phyloP scores from a whole-genome alignment of 257 asterid genomes.

The Leonotis leonurus region DNA sequence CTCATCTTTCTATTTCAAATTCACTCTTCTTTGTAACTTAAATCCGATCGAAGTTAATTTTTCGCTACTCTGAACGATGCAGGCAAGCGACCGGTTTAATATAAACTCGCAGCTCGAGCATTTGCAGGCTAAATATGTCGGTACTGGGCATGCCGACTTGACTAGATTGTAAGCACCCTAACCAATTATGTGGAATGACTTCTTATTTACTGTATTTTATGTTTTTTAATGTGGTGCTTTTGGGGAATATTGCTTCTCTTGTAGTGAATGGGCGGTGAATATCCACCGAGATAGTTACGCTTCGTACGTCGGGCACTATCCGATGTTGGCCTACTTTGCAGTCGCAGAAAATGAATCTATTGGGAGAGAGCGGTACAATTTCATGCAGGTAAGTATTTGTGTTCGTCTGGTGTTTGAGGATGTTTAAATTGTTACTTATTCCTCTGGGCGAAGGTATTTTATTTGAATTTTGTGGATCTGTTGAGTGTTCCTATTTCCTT shows the following conservation, averaged over 20 bases:
- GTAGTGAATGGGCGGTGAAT: constrained; percentile 98
- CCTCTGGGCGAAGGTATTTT: not conserved
- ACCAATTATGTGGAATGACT: constrained; percentile 9
- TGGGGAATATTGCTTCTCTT: not conserved
- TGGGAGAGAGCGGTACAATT: constrained; percentile 96
- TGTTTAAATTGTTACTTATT: not conserved
- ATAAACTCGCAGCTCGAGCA: constrained; percentile 98
- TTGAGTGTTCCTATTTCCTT: too few relatives aligned
- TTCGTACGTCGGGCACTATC: constrained; percentile 89
- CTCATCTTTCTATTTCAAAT: not conserved
- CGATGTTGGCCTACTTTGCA: constrained; percentile 80
- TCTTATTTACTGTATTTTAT: not conserved
- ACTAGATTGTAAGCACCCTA: constrained; percentile 71
- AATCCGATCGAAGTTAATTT: not conserved
- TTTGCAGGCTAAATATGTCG: constrained; percentile 94
- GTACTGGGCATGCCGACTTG: constrained; percentile 99
- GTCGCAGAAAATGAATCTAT: constrained; percentile 95
- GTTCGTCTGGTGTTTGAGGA: not conserved
- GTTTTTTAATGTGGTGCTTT: not conserved
- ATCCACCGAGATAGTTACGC: constrained; percentile 88
- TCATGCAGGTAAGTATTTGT: constrained; percentile 65
- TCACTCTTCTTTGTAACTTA: not conserved
- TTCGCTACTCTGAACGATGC: constrained; percentile 27
- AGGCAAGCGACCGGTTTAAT: constrained; percentile 97
- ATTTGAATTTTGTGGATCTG: too few relatives aligned